phyloP scores from a whole-genome alignment of 345 rosid genomes.

The Heritiera fomes region DNA sequence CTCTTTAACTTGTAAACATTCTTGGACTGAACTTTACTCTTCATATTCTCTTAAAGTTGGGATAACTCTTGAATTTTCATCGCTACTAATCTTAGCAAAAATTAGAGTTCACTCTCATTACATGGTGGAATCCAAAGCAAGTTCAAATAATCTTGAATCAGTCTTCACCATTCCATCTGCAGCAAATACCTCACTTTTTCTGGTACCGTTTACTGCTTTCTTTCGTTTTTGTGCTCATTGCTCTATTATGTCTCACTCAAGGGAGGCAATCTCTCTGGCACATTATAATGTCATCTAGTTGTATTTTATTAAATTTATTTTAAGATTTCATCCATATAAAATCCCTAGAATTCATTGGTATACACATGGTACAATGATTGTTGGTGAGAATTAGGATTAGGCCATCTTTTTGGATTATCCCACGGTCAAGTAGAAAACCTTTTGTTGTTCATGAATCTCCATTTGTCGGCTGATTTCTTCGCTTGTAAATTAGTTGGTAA shows the following conservation, averaged over 20 bases:
- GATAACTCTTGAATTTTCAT: background rate
- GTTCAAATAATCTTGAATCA: conserved; percentile 14
- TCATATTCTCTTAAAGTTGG: too few species aligned
- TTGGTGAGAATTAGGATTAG: conserved; percentile 47
- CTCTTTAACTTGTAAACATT: background rate
- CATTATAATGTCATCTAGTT: conserved; percentile 27
- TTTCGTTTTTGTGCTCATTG: conserved; percentile 28
- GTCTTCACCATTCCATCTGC: conserved; percentile 21
- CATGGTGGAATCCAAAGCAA: background rate
- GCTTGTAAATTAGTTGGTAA: background rate
- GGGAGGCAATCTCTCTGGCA: conserved; percentile 46
- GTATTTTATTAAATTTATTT: background rate
- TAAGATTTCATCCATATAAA: background rate
- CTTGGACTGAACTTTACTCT: background rate
- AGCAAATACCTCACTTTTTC: conserved; percentile 25
- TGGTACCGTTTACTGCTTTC: conserved; percentile 26
- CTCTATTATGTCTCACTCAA: conserved; percentile 38
- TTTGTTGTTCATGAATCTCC: background rate
- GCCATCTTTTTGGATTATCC: conserved; percentile 22
- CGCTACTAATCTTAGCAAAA: background rate
- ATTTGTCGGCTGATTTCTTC: background rate
- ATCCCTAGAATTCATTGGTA: conserved; percentile 21
- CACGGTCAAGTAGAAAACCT: background rate
- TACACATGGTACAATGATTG: conserved; percentile 44
- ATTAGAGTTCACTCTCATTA: background rate